A percentile compares a stretch with the other conserved stretches of the same genome.
Evolutionary conservation across 2,329 filamentous ascomycete species (phyloP).

Genomic region (Alternaria longipes): DNA sequence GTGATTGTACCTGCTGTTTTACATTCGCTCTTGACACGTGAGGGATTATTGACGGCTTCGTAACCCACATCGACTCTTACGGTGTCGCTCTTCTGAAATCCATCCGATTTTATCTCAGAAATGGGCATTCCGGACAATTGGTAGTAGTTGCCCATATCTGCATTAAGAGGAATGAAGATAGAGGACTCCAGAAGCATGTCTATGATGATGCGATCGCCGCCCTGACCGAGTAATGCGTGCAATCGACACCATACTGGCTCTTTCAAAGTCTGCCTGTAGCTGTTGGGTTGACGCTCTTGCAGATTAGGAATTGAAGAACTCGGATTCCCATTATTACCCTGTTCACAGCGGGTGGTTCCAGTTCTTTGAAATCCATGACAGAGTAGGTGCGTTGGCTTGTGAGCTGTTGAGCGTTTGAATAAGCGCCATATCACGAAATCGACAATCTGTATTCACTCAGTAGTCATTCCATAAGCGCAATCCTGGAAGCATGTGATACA

Average conservation of each 20-base stretch:
- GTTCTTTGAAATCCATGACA: slow-evolving; percentile 80
- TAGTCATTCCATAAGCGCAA: background rate
- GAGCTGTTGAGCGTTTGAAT: slow-evolving; percentile 67
- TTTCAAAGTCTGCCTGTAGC: slow-evolving; percentile 74
- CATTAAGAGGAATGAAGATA: slow-evolving; percentile 72
- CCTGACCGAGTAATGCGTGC: slow-evolving; percentile 75
- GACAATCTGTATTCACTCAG: slow-evolving; percentile 54
- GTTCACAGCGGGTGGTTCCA: slow-evolving; percentile 36
- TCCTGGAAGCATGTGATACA: background rate
- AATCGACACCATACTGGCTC: slow-evolving; percentile 77
- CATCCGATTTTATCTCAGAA: slow-evolving; percentile 53
- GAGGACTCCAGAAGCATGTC: slow-evolving; percentile 79
- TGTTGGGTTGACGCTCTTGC: slow-evolving; percentile 71
- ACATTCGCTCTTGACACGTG: slow-evolving; percentile 17
- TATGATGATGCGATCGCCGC: slow-evolving; percentile 80
- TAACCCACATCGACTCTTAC: background rate
- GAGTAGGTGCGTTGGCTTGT: slow-evolving; percentile 76
- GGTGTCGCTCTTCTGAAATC: slow-evolving; percentile 10
- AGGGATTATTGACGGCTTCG: slow-evolving; percentile 3
- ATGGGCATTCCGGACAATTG: slow-evolving; percentile 79
- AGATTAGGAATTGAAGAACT: slow-evolving; percentile 71
- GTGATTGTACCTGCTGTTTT: slow-evolving; percentile 67
- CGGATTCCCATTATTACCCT: slow-evolving; percentile 44
- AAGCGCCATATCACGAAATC: slow-evolving; percentile 73
- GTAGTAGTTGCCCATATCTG: slow-evolving; percentile 71